A percentile compares a stretch with the other conserved stretches of the same genome.
Conservation (phyloP, 1,139 yeast genomes). For the Wickerhamomyces sp. region DNA sequence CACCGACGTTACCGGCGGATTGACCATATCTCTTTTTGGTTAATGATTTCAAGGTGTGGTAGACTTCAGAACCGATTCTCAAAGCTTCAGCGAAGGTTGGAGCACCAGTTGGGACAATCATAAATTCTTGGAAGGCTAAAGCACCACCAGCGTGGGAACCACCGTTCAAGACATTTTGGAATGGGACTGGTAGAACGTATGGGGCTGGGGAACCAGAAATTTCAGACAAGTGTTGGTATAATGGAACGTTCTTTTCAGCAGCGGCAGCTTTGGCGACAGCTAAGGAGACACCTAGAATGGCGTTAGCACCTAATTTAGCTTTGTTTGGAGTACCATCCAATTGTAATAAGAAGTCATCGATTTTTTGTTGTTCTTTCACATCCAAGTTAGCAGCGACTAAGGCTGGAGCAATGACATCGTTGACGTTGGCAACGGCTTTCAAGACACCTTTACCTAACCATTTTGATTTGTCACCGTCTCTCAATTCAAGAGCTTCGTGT, state of each 20-base stretch:
- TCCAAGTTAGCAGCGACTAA: conserved; percentile 68
- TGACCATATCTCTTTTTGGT: conserved; percentile 93
- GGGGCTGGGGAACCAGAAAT: conserved; percentile 63
- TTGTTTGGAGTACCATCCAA: conserved; percentile 95
- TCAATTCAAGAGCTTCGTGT: conserved; percentile 92
- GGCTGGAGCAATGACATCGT: conserved; percentile 86
- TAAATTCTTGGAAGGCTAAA: conserved; percentile 96
- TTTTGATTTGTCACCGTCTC: conserved; percentile 90
- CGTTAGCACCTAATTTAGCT: conserved; percentile 92
- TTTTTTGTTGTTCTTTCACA: conserved; percentile 70
- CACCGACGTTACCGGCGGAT: conserved; percentile 99
- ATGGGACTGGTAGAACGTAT: conserved; percentile 89
- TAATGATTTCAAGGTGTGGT: conserved; percentile 87
- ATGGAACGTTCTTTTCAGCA: conserved; percentile 81
- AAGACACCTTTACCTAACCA: conserved; percentile 96
- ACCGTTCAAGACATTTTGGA: conserved; percentile 97
- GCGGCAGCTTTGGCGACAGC: conserved; percentile 96
- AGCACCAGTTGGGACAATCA: conserved; percentile 94
- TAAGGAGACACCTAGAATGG: conserved; percentile 90
- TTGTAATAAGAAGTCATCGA: conserved; percentile 71
- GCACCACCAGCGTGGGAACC: conserved; percentile 99
- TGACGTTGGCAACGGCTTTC: conserved; percentile 90
- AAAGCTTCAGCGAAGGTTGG: conserved; percentile 85
- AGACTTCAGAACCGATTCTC: conserved; percentile 94
- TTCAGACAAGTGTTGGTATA: conserved; percentile 80